Evolutionary conservation across 2,329 filamentous ascomycete species (phyloP), one percentile per base, ranked within the genome.

Genomic region (Cordyceps farinosa): DNA sequence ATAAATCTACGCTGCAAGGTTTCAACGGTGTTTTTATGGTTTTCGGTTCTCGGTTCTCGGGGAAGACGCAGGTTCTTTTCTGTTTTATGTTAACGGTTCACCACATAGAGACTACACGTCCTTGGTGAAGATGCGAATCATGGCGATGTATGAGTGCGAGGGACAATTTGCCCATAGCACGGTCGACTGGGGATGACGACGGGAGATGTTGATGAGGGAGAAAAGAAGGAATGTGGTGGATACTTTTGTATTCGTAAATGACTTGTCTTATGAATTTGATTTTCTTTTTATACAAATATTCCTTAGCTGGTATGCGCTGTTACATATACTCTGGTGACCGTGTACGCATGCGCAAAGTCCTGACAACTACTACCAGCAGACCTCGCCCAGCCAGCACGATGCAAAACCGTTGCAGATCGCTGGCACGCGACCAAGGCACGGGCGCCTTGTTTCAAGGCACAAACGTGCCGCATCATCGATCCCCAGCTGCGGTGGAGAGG

Each of bases 181-280:
- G 5, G 29, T 3, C 7, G 10, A 27, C 17, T 38, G 44, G 52
- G 29, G 17, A 57, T 30, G 29, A 52, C 17, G 34, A 47, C 22
- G 36, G 38, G 17, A 27, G 59, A 54, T 53, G 42, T 55, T 47
- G 48, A 34, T 47, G 40, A 40, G 42, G 34, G 30, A 29, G 56
- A 30, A 50, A 55, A 50, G 38, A 36, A 22, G 48, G 38, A 32
- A 51, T 22, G 38, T 27, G 27, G 52, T 47, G 27, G 42, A 62
- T 56, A 56, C 60, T 40, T 30, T 55, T 63, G 62, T 63, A 63
- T 63, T 63, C 62, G 54, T 63, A 63, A 34, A 63, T 60, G 54
- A 48, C 48, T 63, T 15, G 45, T 38, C 32, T 59, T 54, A 63
- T 63, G 55, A 63, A 63, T 59, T 59, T 40, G 13, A 56, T 57